These are phyloP conservation scores for Tetrapisispora taiwanensis DNA, from an alignment of 805 yeast species.

Conservation along the genomic window DNA sequence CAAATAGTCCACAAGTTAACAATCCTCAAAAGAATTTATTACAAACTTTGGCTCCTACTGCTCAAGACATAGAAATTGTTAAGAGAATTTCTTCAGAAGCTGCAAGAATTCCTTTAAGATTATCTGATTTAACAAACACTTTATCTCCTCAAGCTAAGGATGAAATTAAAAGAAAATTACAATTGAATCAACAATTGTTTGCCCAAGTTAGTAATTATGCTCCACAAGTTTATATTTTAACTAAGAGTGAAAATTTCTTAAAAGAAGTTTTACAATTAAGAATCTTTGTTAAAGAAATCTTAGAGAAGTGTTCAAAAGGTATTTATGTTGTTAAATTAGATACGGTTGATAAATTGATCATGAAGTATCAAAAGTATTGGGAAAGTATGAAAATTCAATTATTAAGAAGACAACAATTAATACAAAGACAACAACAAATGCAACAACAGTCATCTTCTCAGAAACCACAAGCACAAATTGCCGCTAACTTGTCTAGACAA, in stretches of 20 bases:
- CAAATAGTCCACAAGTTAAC: neutral
- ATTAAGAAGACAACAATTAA: slow-evolving; percentile 29
- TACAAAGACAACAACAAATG: slow-evolving; percentile 29
- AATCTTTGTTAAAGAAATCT: slow-evolving; percentile 64
- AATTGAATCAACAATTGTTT: slow-evolving; percentile 41
- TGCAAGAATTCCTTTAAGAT: slow-evolving; percentile 50
- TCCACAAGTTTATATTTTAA: slow-evolving; percentile 66
- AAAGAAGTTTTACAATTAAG: slow-evolving; percentile 69
- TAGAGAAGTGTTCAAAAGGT: slow-evolving; percentile 57
- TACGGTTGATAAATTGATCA: slow-evolving; percentile 55
- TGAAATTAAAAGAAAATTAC: slow-evolving; percentile 44
- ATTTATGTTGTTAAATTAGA: slow-evolving; percentile 64
- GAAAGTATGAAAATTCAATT: slow-evolving; percentile 62
- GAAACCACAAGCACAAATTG: slow-evolving; percentile 17
- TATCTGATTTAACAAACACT: slow-evolving; percentile 54
- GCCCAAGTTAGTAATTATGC: slow-evolving; percentile 64
- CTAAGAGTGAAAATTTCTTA: slow-evolving; percentile 67
- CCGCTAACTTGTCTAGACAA: slow-evolving; percentile 11
- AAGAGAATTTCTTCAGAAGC: slow-evolving; percentile 61
- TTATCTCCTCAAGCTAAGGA: slow-evolving; percentile 57
- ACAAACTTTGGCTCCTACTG: slow-evolving; percentile 35
- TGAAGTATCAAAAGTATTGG: slow-evolving; percentile 66
- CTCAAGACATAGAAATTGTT: slow-evolving; percentile 52
- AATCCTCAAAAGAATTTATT: slow-evolving; percentile 2
- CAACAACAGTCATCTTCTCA: slow-evolving; percentile 21